A percentile compares a stretch with the other conserved stretches of the same genome.
Evolutionary conservation across 768 basidiomycete species (phyloP).

Genomic region (Tricholoma bakamatsutake): DNA sequence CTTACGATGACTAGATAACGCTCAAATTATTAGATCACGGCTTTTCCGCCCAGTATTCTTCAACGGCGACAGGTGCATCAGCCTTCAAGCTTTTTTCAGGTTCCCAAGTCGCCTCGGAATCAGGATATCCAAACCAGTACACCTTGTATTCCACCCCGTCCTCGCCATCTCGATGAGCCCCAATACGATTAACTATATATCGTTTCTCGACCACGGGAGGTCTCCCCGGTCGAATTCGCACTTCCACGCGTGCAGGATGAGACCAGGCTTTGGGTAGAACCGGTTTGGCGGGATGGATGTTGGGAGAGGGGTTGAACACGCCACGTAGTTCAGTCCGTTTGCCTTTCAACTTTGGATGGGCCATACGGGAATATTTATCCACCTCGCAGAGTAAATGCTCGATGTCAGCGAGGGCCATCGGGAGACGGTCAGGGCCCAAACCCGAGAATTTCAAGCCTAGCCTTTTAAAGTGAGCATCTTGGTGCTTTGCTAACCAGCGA

Average conservation of each 20-base stretch:
- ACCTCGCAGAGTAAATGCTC: conserved; percentile 79
- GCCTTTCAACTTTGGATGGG: conserved; percentile 41
- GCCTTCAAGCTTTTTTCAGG: conserved; percentile 36
- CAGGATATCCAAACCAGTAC: conserved; percentile 50
- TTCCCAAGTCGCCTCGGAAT: conserved; percentile 55
- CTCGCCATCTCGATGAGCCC: conserved; percentile 28
- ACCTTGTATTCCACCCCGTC: conserved; percentile 41
- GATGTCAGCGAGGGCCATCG: conserved; percentile 63
- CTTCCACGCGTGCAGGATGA: conserved; percentile 33
- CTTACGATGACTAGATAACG: background rate
- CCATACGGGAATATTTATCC: conserved; percentile 68
- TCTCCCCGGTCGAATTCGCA: conserved; percentile 35
- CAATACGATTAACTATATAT: conserved; percentile 34
- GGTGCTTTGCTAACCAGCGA: conserved; percentile 56
- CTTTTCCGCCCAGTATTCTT: conserved; percentile 30
- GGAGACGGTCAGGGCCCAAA: conserved; percentile 41
- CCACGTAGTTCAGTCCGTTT: conserved; percentile 34
- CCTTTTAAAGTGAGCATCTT: conserved; percentile 54
- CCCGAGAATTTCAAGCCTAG: conserved; percentile 48
- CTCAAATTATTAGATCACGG: background rate
- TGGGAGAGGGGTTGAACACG: conserved; percentile 27
- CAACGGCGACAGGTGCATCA: conserved; percentile 43
- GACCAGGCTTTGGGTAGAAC: conserved; percentile 53
- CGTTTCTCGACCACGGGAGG: conserved; percentile 35
- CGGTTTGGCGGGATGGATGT: conserved; percentile 19